These are phyloP conservation scores for Ogataea nitratoaversa DNA, from an alignment of 805 yeast genomes.

Conservation along the genomic window DNA sequence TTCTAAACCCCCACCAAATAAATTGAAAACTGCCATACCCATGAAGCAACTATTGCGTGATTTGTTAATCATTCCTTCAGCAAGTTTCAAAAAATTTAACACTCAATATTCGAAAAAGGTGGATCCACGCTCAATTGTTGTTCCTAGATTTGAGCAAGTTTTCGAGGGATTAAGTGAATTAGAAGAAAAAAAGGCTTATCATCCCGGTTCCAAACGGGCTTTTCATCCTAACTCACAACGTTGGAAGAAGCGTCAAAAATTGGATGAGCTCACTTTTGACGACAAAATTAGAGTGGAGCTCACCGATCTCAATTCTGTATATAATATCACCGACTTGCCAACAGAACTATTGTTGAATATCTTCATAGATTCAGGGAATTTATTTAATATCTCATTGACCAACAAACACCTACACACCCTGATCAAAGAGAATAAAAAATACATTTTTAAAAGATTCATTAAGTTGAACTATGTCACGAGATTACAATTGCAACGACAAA, in stretches of 20 bases:
- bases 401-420: conserved; percentile 7
- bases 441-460: conserved; percentile 1
- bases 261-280: too few relatives aligned
- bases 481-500: background rate
- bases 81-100: background rate
- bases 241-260: too few relatives aligned
- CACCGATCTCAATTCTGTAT: too few relatives aligned
- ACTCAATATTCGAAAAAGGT: background rate
- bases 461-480: background rate
- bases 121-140: background rate
- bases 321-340: conserved; percentile 12
- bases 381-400: conserved; percentile 5
- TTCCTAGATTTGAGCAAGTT: background rate
- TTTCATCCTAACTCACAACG: too few relatives aligned
- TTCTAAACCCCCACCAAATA: too few relatives aligned
- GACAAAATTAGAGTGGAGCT: too few relatives aligned
- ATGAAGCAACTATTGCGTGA: too few relatives aligned
- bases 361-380: conserved; percentile 11
- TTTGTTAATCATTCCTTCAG: background rate
- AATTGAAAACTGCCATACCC: too few relatives aligned
- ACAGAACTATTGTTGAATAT: conserved; percentile 17
- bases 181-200: too few relatives aligned
- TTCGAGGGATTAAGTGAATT: background rate
- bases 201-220: too few relatives aligned
- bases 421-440: conserved; percentile 7